A percentile compares a stretch with the other conserved stretches of the same genome.
phyloP scores from a whole-genome alignment of 2,329 filamentous ascomycete genomes.

The Fusarium brevicatenulatum region DNA sequence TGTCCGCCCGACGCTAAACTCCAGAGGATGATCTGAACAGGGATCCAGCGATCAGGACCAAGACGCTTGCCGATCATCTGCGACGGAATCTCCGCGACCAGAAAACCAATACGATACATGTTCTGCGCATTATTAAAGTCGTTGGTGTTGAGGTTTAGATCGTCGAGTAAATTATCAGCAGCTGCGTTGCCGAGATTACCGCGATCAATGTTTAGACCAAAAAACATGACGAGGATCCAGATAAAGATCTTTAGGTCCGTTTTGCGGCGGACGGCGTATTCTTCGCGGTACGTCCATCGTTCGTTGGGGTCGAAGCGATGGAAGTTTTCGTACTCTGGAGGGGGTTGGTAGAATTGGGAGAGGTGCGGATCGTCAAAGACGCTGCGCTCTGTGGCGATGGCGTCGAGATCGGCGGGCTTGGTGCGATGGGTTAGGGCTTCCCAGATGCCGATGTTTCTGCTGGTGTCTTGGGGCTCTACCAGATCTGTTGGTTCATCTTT shows the following conservation, averaged over 20 bases:
- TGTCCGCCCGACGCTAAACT: neutral
- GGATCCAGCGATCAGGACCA: neutral
- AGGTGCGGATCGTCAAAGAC: neutral
- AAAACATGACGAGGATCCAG: neutral
- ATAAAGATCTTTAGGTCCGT: neutral
- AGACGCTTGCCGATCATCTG: neutral
- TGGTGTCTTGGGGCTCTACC: neutral
- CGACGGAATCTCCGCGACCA: neutral
- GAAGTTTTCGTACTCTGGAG: neutral
- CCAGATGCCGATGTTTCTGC: neutral
- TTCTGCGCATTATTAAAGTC: neutral
- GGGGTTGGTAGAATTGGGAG: neutral
- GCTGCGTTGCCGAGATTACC: neutral
- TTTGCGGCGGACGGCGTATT: neutral
- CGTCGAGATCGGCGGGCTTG: neutral
- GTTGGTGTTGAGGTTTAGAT: neutral
- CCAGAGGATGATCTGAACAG: neutral
- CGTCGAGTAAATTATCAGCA: neutral
- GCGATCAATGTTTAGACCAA: neutral
- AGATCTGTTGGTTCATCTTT: neutral
- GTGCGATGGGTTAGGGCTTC: neutral
- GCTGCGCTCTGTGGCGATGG: neutral
- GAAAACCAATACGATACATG: neutral
- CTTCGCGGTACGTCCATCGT: neutral
- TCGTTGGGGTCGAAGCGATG: neutral